phyloP scores from a whole-genome alignment of 2,329 filamentous ascomycete species.

The Penicillium sp. region DNA sequence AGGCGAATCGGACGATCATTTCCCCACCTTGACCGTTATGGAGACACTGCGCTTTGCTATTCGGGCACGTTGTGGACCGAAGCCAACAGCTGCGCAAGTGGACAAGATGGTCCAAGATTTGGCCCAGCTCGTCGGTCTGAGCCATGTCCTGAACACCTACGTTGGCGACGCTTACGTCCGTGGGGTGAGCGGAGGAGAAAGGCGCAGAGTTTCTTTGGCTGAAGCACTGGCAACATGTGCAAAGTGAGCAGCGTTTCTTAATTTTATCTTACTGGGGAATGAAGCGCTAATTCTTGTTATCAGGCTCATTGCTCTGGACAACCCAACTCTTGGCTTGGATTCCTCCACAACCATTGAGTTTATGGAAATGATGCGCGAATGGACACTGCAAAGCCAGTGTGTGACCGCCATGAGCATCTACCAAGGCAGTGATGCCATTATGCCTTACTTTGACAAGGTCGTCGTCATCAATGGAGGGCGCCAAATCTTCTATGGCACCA shows the following conservation, averaged over 20 bases:
- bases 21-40: slow-evolving; percentile 75
- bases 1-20: slow-evolving; percentile 77
- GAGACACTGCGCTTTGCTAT: slow-evolving; percentile 75
- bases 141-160: slow-evolving; percentile 63
- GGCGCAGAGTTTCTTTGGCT: slow-evolving; percentile 73
- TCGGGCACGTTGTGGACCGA: slow-evolving; percentile 10
- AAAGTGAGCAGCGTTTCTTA: too few species aligned
- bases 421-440: slow-evolving; percentile 80
- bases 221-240: slow-evolving; percentile 73
- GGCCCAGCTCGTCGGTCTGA: slow-evolving; percentile 4
- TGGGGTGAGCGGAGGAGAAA: slow-evolving; percentile 71
- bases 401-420: too few species aligned
- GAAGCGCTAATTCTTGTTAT: too few species aligned
- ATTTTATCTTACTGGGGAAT: too few species aligned
- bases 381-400: too few species aligned
- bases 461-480: slow-evolving; percentile 73
- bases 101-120: too few species aligned
- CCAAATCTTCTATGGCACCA: slow-evolving; percentile 72
- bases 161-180: slow-evolving; percentile 80
- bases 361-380: too few species aligned
- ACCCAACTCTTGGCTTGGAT: too few species aligned
- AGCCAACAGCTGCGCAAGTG: too few species aligned
- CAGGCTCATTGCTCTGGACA: too few species aligned
- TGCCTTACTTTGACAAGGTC: slow-evolving; percentile 77
- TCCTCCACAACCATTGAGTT: too few species aligned